Evolutionary conservation across 169 alveolate genomes (phyloP), one percentile per base, ranked within the genome.

Genomic region (Plasmodium knowlesi): DNA sequence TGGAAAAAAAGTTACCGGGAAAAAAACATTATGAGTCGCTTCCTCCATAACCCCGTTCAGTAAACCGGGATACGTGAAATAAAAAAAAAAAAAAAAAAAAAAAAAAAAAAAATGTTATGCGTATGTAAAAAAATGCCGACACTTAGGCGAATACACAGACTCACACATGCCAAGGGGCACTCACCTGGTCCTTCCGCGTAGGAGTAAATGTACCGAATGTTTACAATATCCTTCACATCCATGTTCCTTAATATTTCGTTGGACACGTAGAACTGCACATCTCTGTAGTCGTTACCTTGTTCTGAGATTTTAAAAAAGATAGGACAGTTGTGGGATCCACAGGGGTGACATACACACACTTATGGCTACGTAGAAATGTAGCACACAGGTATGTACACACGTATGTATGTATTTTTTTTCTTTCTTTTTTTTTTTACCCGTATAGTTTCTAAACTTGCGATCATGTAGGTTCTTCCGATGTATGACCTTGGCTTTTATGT

Each of bases 191-290:
- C 43, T 34, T 86, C 50, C 43, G 86, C 93, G 61, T 86, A 76
- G 78, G 93, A 86, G 82, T 86, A 86, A 76, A 86, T 78, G 71
- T 86, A 86, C 71, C 93, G 19, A 74, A 86, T 74, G 71, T 74
- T 76, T 14, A 76, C 32, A 74, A 86, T 86, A 32, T 86, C 93
- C 54, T 86, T 86, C 70, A 86, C 80, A 22, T 86, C 86, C 67
- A 86, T 74, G 41, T 78, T 74, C 46, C 46, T 74, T 76, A 86
- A 76, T 53, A 86, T 74, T 32, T 86, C 82, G 14, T 86, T 86
- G 41, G 93, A 74, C 37, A 86, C 70, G 73, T 86, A 86, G 81
- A 86, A 86, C 70, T 86, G 86, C 30, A 86, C 78, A 54, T 86
- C 93, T 6, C 81, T 34, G 67, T 86, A 86, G 67, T 86, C 32